These are phyloP conservation scores for Suhomyces yuchorum DNA, from an alignment of 1,139 yeast genomes.

Conservation along the genomic window DNA sequence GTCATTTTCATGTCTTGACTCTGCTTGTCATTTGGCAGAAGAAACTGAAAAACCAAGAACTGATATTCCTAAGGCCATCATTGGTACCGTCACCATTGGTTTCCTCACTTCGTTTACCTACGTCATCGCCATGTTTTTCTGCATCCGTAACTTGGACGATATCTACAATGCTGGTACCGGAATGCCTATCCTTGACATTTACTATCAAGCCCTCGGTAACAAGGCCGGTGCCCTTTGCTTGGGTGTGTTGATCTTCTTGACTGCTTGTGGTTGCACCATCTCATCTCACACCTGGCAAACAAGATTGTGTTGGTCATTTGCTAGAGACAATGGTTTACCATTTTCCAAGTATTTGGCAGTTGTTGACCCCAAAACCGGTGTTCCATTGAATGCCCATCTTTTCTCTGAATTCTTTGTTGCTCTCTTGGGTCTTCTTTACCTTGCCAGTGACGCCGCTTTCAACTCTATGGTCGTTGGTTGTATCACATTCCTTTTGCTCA, in stretches of 20 bases:
- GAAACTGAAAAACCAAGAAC: slow-evolving; percentile 61
- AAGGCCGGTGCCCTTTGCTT: slow-evolving; percentile 61
- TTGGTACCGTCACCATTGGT: slow-evolving; percentile 69
- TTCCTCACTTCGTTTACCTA: slow-evolving; percentile 62
- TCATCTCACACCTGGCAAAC: slow-evolving; percentile 80
- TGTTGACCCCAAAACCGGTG: slow-evolving; percentile 45
- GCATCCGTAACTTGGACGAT: slow-evolving; percentile 51
- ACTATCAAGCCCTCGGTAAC: slow-evolving; percentile 56
- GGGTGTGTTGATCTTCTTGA: slow-evolving; percentile 57
- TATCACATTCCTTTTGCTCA: slow-evolving; percentile 45
- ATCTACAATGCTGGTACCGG: slow-evolving; percentile 53
- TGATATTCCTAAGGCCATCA: slow-evolving; percentile 62
- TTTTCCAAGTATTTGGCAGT: slow-evolving; percentile 43
- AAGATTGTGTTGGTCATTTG: slow-evolving; percentile 74
- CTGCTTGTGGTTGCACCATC: slow-evolving; percentile 71
- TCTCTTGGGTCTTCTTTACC: slow-evolving; percentile 43
- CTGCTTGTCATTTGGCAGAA: slow-evolving; percentile 73
- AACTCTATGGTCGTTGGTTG: slow-evolving; percentile 51
- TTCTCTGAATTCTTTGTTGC: slow-evolving; percentile 43
- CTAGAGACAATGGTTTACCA: slow-evolving; percentile 62
- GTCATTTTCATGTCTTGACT: slow-evolving; percentile 69
- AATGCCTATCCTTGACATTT: slow-evolving; percentile 64
- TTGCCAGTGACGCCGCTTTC: slow-evolving; percentile 47
- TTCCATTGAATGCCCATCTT: slow-evolving; percentile 49
- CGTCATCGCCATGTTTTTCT: slow-evolving; percentile 64